These are phyloP conservation scores for Ocimum tenuiflorum DNA, from an alignment of 257 asterid genomes.

Conservation along the genomic window DNA sequence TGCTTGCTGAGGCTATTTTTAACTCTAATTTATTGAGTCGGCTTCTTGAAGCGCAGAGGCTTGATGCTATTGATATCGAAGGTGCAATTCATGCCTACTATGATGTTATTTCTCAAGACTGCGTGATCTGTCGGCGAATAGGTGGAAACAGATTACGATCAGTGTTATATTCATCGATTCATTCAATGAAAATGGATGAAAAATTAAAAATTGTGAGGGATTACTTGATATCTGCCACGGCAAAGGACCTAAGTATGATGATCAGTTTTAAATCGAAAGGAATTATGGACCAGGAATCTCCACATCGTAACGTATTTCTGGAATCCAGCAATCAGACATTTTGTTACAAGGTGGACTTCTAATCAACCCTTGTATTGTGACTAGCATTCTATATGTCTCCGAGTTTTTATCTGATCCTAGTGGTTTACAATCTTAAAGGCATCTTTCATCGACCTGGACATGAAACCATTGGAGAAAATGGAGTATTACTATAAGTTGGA, in stretches of 20 bases:
- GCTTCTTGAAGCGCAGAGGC: slow-evolving; percentile 88
- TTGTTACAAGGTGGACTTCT: slow-evolving; percentile 65
- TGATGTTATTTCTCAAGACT: slow-evolving; percentile 58
- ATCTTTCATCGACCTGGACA: slow-evolving; percentile 86
- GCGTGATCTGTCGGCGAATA: slow-evolving; percentile 46
- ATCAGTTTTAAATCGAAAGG: slow-evolving; percentile 56
- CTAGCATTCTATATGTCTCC: slow-evolving; percentile 1
- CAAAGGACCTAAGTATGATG: slow-evolving; percentile 94
- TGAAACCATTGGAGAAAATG: slow-evolving; percentile 80
- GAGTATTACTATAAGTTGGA: slow-evolving; percentile 76
- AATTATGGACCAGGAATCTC: slow-evolving; percentile 39
- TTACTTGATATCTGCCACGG: slow-evolving; percentile 88
- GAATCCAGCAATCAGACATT: slow-evolving; percentile 64
- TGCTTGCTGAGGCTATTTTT: slow-evolving; percentile 58
- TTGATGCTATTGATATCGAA: slow-evolving; percentile 71
- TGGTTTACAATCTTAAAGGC: slow-evolving; percentile 38
- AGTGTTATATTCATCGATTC: slow-evolving; percentile 45
- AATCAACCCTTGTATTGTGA: neutral
- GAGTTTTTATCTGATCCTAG: slow-evolving; percentile 13
- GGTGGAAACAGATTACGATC: slow-evolving; percentile 33
- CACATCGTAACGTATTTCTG: slow-evolving; percentile 39
- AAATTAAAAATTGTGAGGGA: slow-evolving; percentile 64
- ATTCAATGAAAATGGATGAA: slow-evolving; percentile 52
- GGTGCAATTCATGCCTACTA: slow-evolving; percentile 93
- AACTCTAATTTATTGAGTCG: slow-evolving; percentile 53